Base-by-base conservation (phyloP, 345 rosid species). In the Cardamine occulta region DNA sequence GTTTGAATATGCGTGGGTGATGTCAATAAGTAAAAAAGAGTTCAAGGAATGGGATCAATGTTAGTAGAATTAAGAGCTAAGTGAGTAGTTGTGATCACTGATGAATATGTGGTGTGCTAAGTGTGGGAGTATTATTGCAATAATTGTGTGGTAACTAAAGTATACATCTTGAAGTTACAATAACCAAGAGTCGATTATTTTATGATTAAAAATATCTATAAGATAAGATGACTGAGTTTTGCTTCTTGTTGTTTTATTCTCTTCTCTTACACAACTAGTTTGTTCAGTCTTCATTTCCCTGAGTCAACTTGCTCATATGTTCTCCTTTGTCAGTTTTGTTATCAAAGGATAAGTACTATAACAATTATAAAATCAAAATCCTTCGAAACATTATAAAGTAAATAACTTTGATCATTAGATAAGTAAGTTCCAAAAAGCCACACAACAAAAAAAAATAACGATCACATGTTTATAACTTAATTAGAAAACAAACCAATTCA, bases 171-270 rank as follows among this genome's bases (percentile, higher is more conserved):
- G 47, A 42, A 42, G n/a, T 7, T 35, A 7, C 3, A 8, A 35
- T 1, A 35, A 6, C 39, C 5, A 35, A 35, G 39, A 32, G 29
- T 24, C 26, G 2, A 1, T 24, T 24, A 24, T 24, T 24, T 24
- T 24, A 24, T 24, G 26, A 24, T 24, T n/a, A n/a, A 2, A 24
- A 24, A 24, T 24, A 28, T 35, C 39, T 9, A 9, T 37, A 37
- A 37, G 13, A 37, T 9, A 24, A 24, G 26, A 24, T 24, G 2
- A 2, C 26, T n/a, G n/a, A n/a, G n/a, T n/a, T n/a, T n/a, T n/a
- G 73, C 40, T 24, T 65, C 37, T 59, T 51, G 8, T 44, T 63
- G 52, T 66, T 66, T 45, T 65, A 8, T 45, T 74, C 48, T 44
- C 32, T 47, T 21, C 37, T 28, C 55, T 21, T 56, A 44, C 44